A percentile compares a stretch with the other conserved stretches of the same genome.
These are phyloP conservation scores for Carex cristatella DNA, from an alignment of 176 grass and related monocot species.

Conservation along the genomic window DNA sequence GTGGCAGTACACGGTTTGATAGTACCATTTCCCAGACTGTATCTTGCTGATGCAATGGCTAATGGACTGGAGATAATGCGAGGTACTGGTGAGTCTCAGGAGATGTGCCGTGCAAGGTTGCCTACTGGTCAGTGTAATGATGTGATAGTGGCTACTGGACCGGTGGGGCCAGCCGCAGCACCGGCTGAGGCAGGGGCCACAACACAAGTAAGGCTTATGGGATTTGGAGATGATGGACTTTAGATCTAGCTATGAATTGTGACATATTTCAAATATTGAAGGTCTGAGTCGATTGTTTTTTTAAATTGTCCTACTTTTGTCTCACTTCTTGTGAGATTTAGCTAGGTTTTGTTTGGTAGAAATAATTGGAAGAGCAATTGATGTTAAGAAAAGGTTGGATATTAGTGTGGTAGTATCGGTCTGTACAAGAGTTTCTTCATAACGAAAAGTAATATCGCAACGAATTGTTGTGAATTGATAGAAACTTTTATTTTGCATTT, in stretches of 20 bases:
- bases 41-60: slow-evolving; percentile 34
- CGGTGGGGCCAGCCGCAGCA: neutral
- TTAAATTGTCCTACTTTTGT: neutral
- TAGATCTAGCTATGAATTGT: neutral
- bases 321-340: neutral
- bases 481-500: neutral
- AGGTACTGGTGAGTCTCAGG: neutral
- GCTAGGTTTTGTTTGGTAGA: neutral
- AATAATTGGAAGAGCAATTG: neutral
- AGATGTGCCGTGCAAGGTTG: slow-evolving; percentile 1
- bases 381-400: neutral
- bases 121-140: neutral
- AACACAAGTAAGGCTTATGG: neutral
- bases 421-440: neutral
- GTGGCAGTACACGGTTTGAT: slow-evolving; percentile 51
- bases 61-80: slow-evolving; percentile 16
- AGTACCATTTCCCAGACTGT: slow-evolving; percentile 53
- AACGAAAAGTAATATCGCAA: neutral
- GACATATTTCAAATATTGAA: neutral
- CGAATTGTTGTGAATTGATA: neutral
- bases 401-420: neutral
- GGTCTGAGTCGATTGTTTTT: neutral
- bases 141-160: neutral
- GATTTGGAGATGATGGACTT: slow-evolving; percentile 22
- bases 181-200: neutral